A percentile compares a stretch with the other conserved stretches of the same genome.
Evolutionary conservation across 495 filamentous ascomycete species (phyloP).

Genomic region (Neurospora sublineolata): DNA sequence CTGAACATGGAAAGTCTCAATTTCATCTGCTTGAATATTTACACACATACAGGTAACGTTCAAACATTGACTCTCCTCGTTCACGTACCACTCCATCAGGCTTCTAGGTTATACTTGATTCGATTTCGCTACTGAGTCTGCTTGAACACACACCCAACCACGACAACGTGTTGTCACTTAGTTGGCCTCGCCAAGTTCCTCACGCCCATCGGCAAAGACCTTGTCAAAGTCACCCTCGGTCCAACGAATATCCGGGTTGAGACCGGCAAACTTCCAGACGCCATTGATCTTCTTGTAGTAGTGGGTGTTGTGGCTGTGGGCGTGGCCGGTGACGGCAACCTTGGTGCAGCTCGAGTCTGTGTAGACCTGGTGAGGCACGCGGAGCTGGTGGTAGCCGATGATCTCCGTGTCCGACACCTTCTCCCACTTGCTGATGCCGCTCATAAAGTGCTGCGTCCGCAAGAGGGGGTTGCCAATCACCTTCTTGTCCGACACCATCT

Average conservation of each 20-base stretch:
- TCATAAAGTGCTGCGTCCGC: slow-evolving; percentile 69
- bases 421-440: slow-evolving; percentile 58
- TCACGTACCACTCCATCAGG: not conserved
- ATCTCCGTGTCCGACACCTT: slow-evolving; percentile 55
- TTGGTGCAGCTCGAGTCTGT: slow-evolving; percentile 37
- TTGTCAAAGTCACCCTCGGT: slow-evolving; percentile 56
- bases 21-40: not conserved
- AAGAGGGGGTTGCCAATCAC: slow-evolving; percentile 62
- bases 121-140: not conserved
- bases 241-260: slow-evolving; percentile 61
- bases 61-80: not conserved
- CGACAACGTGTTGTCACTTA: slow-evolving; percentile 7
- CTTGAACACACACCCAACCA: slow-evolving; percentile 4
- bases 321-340: slow-evolving; percentile 53
- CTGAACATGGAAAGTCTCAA: not conserved
- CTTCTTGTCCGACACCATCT: slow-evolving; percentile 52
- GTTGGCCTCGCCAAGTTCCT: slow-evolving; percentile 25
- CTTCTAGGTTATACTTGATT: not conserved
- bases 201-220: slow-evolving; percentile 35
- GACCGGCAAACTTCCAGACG: slow-evolving; percentile 73
- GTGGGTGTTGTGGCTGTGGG: slow-evolving; percentile 59
- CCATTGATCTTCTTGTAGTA: slow-evolving; percentile 66
- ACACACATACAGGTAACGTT: not conserved
- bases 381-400: slow-evolving; percentile 64
- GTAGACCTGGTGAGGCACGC: slow-evolving; percentile 60